Conservation (phyloP, 441 rosid species). For the Gossypium trilobum region DNA sequence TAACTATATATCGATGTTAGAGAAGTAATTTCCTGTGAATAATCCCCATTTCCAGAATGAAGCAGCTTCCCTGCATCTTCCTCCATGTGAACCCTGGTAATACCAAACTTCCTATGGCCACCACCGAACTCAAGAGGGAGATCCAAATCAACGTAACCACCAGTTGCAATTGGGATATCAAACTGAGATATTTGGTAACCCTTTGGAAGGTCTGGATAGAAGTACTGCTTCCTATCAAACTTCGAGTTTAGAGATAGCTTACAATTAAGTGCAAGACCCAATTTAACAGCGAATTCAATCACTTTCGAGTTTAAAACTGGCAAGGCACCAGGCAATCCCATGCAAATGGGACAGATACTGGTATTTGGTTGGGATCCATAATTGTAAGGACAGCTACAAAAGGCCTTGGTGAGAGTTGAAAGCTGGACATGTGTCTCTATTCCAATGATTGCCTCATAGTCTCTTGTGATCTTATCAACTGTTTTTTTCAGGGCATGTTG, state of each 20-base stretch:
- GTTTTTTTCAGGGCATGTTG: conserved; percentile 35
- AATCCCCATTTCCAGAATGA: conserved; percentile 61
- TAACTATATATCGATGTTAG: not conserved
- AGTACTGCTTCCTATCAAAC: conserved; percentile 89
- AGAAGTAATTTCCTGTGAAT: conserved; percentile 46
- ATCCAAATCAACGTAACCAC: conserved; percentile 72
- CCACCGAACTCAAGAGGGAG: conserved; percentile 85
- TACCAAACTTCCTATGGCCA: conserved; percentile 74
- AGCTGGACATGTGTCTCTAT: conserved; percentile 94
- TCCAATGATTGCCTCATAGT: conserved; percentile 76
- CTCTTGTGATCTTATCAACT: conserved; percentile 39
- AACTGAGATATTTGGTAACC: conserved; percentile 95
- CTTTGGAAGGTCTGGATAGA: conserved; percentile 92
- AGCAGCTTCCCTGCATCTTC: conserved; percentile 91
- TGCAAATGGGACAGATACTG: conserved; percentile 74
- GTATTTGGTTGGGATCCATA: conserved; percentile 73
- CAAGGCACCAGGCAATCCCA: conserved; percentile 91
- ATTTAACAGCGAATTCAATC: conserved; percentile 66
- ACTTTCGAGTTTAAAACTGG: conserved; percentile 80
- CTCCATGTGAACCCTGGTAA: conserved; percentile 93
- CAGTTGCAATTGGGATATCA: conserved; percentile 75
- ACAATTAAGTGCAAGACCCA: conserved; percentile 87
- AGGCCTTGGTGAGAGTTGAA: conserved; percentile 74
- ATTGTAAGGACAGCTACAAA: conserved; percentile 73
- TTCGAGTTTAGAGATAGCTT: conserved; percentile 66